Base-by-base conservation (phyloP, 768 basidiomycete species). In the Kwoniella sp. region DNA sequence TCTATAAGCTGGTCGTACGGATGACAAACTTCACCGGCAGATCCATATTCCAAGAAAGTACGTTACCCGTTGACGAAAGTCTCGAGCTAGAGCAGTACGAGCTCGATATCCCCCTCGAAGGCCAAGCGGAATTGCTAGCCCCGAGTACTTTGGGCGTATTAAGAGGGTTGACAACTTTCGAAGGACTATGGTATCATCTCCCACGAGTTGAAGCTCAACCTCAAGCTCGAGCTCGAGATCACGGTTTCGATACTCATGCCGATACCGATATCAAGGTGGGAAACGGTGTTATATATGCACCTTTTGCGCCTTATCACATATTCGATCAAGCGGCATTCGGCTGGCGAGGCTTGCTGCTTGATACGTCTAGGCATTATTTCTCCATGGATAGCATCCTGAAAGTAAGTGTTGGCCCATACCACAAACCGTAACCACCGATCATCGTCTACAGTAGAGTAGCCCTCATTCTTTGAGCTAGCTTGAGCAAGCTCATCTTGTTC, bases 81-180 rank as follows among this genome's bases (percentile, higher is more conserved):
- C 50, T 44, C 8, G 61, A 37, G 36, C 83, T 83, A 63, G 89
- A 92, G 79, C 80, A 81, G 1, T 90, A 90, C 76, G 81, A 81
- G 1, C 80, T 91, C 30, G 79, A 65, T 21, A 79, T 90, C 17
- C 87, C 87, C 0, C 68, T 74, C 21, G 82, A 85, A 68, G 87
- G 87, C 17, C 13, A 15, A 26, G 71, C 79, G 15, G 82, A 74
- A 0, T 76, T 91, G 49, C 81, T 77, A 0, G 88, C 89, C 8
- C 86, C 85, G 67, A 85, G 65, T 52, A 85, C 87, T 0, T 78
- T 90, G 47, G 90, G 90, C 0, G 77, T 90, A 22, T 83, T 87
- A 59, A 81, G 90, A 58, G 90, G 90, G 2, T 77, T 91, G 64
- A 87, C 88, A n/a, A 91, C 89, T 0, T 91, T 92, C 77, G 81